Conservation (phyloP, 2,329 filamentous ascomycete species). For the Epichloe elymi region DNA sequence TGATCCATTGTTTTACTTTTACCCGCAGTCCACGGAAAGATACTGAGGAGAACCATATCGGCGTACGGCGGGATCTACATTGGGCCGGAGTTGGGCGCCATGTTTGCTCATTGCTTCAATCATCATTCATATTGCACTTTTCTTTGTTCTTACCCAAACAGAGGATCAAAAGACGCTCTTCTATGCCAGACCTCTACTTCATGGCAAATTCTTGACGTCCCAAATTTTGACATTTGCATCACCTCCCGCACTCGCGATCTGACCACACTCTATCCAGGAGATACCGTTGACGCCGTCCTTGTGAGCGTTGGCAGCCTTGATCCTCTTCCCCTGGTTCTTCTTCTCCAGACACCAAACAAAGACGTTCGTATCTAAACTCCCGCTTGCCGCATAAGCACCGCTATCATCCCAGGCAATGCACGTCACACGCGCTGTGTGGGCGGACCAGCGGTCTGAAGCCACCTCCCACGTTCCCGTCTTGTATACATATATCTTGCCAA, state of each 20-base stretch:
- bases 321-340: conserved; percentile 65
- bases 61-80: not conserved
- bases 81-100: not conserved
- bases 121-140: not conserved
- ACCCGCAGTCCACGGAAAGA: not conserved
- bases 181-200: not conserved
- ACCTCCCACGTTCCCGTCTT: conserved; percentile 47
- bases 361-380: conserved; percentile 79
- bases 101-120: not conserved
- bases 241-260: conserved; percentile 66
- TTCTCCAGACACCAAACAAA: conserved; percentile 81
- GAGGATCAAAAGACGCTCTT: not conserved
- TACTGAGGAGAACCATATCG: not conserved
- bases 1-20: conserved; percentile 2
- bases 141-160: not conserved
- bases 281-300: conserved; percentile 92
- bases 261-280: conserved; percentile 58
- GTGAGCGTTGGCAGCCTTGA: conserved; percentile 79
- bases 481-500: conserved; percentile 82
- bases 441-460: conserved; percentile 61
- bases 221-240: conserved; percentile 90
- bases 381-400: conserved; percentile 69
- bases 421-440: conserved; percentile 45
- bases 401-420: conserved; percentile 62
- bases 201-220: conserved; percentile 31